Evolutionary conservation across 1,284 basidiomycete genomes (phyloP), one percentile per base, ranked within the genome.

Genomic region (Cystobasidiaceae sp.): DNA sequence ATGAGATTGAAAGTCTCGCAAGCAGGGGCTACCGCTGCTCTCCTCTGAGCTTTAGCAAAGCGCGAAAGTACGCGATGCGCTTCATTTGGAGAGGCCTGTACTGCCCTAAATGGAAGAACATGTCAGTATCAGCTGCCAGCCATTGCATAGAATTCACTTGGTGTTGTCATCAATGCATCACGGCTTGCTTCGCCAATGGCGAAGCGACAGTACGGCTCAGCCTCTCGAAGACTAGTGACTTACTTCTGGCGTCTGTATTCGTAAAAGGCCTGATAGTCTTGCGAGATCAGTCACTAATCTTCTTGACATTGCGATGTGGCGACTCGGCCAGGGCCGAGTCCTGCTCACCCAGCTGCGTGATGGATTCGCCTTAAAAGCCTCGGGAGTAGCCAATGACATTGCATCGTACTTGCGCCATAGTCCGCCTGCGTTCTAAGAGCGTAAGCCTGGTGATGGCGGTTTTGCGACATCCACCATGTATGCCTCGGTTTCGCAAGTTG

Each of bases 321-420:
- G 19, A 11, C 19, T 46, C 44, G 13, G 11, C 27, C 44, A 46
- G 3, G 27, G 27, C 19, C 4, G 15, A 25, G 11, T 51, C 17
- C 21, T 13, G 21, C 44, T 17, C 28, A 58, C 56, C 85, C 84
- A 86, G 2, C 84, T 82, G 2, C 79, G 75, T 23, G 79, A 80
- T 1, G 83, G 84, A 70, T 84, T 80, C 32, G 78, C 75, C 4
- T 69, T 66, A 74, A 86, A 86, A 0, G 82, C 84, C 69, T 80
- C 77, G 2, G 82, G 83, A 21, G 83, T 85, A 15, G 84, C 85
- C 5, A 87, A 78, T 21, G 75, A 76, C 64, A 80, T 80, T 1
- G 83, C 82, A 71, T 86, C 79, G 70, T 84, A 81, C 63, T 78
- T 80, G 39, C 83, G 76, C 85, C 85, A 86, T 67, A 84, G 71